These are phyloP conservation scores for Thinopyrum obtusiflorum DNA, from an alignment of 202 grass and related monocot species.

Conservation along the genomic window DNA sequence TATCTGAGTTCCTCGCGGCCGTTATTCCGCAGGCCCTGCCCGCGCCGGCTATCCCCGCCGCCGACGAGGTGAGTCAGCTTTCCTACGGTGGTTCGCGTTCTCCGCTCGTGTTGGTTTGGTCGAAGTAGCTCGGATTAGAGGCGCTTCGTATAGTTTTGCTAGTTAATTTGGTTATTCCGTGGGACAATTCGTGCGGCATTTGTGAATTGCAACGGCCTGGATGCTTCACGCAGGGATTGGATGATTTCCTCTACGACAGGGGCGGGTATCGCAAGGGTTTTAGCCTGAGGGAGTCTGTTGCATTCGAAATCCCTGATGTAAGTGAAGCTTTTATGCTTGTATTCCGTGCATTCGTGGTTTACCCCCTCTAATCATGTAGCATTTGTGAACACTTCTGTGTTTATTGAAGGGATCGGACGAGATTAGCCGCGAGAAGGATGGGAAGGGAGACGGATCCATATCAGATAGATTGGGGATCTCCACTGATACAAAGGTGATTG, in stretches of 20 bases:
- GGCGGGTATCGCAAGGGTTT: slow-evolving; percentile 26
- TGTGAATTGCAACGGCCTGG: neutral
- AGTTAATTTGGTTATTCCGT: neutral
- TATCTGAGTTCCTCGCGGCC: slow-evolving; percentile 51
- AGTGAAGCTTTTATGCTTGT: slow-evolving; percentile 18
- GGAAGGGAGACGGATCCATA: slow-evolving; percentile 14
- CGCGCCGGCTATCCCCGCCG: neutral
- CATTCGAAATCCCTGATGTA: slow-evolving; percentile 42
- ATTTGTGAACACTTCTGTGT: slow-evolving; percentile 24
- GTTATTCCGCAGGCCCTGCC: slow-evolving; percentile 41
- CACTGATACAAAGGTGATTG: slow-evolving; percentile 18
- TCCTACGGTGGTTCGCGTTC: neutral
- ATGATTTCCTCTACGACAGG: slow-evolving; percentile 59
- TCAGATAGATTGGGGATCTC: neutral
- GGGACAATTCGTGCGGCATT: neutral
- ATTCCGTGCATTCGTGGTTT: neutral
- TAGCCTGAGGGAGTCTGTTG: slow-evolving; percentile 28
- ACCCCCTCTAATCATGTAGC: neutral
- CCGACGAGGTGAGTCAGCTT: slow-evolving; percentile 41
- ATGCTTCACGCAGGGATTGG: slow-evolving; percentile 40
- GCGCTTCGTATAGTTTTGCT: neutral
- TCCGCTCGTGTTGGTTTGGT: slow-evolving; percentile 3
- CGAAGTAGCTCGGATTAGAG: neutral
- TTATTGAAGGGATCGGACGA: slow-evolving; percentile 24
- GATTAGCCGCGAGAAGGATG: slow-evolving; percentile 3